These are phyloP conservation scores for Xylariaceae sp. DNA, from an alignment of 2,329 filamentous ascomycete genomes.

Conservation along the genomic window DNA sequence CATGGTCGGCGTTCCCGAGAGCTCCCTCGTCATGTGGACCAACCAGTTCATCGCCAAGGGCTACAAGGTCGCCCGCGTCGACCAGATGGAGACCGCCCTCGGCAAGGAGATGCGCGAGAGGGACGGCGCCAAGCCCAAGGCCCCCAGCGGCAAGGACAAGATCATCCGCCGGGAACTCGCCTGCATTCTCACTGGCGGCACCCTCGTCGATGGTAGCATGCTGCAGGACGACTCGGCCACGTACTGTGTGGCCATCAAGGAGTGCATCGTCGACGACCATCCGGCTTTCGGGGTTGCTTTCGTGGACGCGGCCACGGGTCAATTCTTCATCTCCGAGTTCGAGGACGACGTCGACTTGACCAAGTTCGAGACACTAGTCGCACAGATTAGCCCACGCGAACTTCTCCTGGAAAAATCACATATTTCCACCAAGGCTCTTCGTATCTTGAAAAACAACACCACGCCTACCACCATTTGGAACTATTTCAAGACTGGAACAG, in stretches of 20 bases:
- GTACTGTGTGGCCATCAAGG: slow-evolving; percentile 93
- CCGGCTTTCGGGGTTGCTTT: slow-evolving; percentile 90
- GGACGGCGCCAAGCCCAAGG: slow-evolving; percentile 61
- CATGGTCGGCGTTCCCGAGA: slow-evolving; percentile 97
- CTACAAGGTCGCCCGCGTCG: slow-evolving; percentile 93
- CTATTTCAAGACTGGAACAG: slow-evolving; percentile 75
- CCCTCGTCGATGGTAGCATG: slow-evolving; percentile 93
- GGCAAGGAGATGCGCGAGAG: slow-evolving; percentile 99
- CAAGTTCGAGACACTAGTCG: slow-evolving; percentile 94
- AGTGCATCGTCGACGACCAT: slow-evolving; percentile 65
- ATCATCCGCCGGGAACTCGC: slow-evolving; percentile 88
- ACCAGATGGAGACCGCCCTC: slow-evolving; percentile 93
- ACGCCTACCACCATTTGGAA: slow-evolving; percentile 94
- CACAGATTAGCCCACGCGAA: slow-evolving; percentile 85
- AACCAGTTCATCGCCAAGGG: slow-evolving; percentile 98
- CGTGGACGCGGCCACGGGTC: slow-evolving; percentile 91
- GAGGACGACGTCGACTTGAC: slow-evolving; percentile 89
- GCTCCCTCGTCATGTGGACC: slow-evolving; percentile 93
- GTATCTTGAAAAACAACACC: slow-evolving; percentile 95
- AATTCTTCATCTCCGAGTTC: slow-evolving; percentile 91
- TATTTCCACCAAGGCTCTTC: slow-evolving; percentile 81
- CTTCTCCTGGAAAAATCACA: slow-evolving; percentile 82
- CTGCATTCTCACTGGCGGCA: slow-evolving; percentile 86
- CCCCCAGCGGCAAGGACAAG: slow-evolving; percentile 65
- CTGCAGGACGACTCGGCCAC: slow-evolving; percentile 97